Evolutionary conservation across 148 eudicot genomes (phyloP).

Genomic region (Rhododendron williamsianum): DNA sequence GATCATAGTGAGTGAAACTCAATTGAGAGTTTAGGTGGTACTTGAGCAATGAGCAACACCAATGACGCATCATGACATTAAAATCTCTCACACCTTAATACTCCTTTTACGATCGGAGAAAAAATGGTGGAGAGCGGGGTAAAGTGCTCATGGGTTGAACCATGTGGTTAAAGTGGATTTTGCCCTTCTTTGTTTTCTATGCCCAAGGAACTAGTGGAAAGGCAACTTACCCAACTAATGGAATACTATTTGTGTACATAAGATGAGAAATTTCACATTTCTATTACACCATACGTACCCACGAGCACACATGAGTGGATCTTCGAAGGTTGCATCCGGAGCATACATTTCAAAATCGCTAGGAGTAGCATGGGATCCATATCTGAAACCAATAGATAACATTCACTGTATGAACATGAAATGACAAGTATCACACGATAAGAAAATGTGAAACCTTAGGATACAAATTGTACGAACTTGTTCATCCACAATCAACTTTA

Average conservation of each 20-base stretch:
- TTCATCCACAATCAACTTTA: neutral
- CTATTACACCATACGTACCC: constrained; percentile 37
- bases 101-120: neutral
- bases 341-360: constrained; percentile 75
- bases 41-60: neutral
- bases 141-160: neutral
- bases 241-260: neutral
- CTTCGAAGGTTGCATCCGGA: constrained; percentile 74
- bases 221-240: neutral
- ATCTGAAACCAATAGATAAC: constrained; percentile 33
- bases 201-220: neutral
- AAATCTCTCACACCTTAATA: neutral
- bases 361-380: constrained; percentile 51
- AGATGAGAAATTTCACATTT: neutral
- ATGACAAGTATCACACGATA: neutral
- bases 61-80: neutral
- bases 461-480: neutral
- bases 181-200: neutral
- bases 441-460: neutral
- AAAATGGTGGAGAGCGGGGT: neutral
- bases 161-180: neutral
- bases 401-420: neutral
- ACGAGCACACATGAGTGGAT: constrained; percentile 73
- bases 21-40: neutral
- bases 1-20: neutral